Evolutionary conservation across 768 basidiomycete genomes (phyloP), one percentile per base, ranked within the genome.

Genomic region (Gyrodon lividus): DNA sequence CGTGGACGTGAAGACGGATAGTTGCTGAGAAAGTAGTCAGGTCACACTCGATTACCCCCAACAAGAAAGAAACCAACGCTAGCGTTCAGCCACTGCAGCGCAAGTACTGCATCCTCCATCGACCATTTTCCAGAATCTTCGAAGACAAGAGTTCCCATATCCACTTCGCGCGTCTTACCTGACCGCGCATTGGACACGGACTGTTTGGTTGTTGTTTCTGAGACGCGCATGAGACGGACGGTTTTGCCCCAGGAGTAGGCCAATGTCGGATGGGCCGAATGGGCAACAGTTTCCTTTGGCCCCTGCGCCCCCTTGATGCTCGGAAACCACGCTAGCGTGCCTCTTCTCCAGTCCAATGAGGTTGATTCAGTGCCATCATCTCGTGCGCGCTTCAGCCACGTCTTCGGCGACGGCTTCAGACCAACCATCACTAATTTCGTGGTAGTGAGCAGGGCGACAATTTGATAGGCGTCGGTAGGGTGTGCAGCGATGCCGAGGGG

Each of bases 371-470:
- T 74, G 48, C 79, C 79, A 22, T 72, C 61, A 12, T 77, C 74
- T 9, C 89, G 83, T 52, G 83, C 73, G 47, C 76, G 80, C 62
- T 90, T 86, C 62, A 89, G 87, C 93, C 94, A 98, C 0, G 95
- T 99, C 63, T 89, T 84, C 7, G 97, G 91, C 0, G 83, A 79
- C 3, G 97, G 97, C 60, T 92, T 94, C 54, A 99, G 67, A 5
- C 94, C 94, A 9, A 98, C 93, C 31, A 98, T 80, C 12, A 99
- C 89, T 4, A 98, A 74, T 65, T 99, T 99, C 20, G 85, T 79
- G 0, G 92, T 84, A 0, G 97, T 99, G 26, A 98, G 76, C 41
- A 99, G 69, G 0, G 95, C 93, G 28, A 91, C 80, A 24, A 97
- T 72, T 47, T 88, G 79, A 63, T 92, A 91, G 8, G 71, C 59